Evolutionary conservation across 2,329 filamentous ascomycete genomes (phyloP), one percentile per base, ranked within the genome.

Genomic region (Plenodomus tracheiphilus): DNA sequence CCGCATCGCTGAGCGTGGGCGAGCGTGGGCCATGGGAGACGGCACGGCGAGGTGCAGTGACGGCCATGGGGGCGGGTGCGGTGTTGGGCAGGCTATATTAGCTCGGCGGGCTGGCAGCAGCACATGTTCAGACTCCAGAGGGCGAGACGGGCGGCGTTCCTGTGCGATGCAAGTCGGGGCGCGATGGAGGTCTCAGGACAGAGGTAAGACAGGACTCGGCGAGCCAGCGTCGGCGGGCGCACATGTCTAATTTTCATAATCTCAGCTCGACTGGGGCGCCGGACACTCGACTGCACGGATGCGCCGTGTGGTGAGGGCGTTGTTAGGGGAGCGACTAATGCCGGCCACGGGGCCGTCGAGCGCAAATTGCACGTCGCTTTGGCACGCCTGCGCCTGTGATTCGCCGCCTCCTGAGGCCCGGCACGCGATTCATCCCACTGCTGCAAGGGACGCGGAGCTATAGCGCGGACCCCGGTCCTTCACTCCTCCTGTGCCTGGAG

Each of bases 1-100:
- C 92, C 43, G 91, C 91, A 72, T 96, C 95, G 47, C 91, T 95
- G 64, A 97, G 78, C 2, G 92, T 96, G 39, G 92, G 92, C 51
- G 90, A 95, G 37, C 65, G 59, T 56, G 49, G 61, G 21, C 53
- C 57, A 47, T 51, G 38, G 20, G 43, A 42, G 32, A 49, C 41
- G 54, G 47, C 42, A 47, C 47, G 56, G 52, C 58, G 46, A 52
- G 55, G 47, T 54, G 57, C 53, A 41, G 53, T 53, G 47, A 59
- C 49, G 42, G 55, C 62, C 62, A 64, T 63, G 53, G 49, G 47
- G 13, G 28, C 28, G 28, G 28, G 28, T 15, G 4, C 4, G 4
- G 28, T 44, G 42, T 46, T 48, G 45, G 47, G 54, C 49, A 47
- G 46, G 54, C 53, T 65, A 63, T 53, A 43, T 55, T 54, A 50